Base-by-base conservation (phyloP, 306 rosid species). In the Cicer bijugum region DNA sequence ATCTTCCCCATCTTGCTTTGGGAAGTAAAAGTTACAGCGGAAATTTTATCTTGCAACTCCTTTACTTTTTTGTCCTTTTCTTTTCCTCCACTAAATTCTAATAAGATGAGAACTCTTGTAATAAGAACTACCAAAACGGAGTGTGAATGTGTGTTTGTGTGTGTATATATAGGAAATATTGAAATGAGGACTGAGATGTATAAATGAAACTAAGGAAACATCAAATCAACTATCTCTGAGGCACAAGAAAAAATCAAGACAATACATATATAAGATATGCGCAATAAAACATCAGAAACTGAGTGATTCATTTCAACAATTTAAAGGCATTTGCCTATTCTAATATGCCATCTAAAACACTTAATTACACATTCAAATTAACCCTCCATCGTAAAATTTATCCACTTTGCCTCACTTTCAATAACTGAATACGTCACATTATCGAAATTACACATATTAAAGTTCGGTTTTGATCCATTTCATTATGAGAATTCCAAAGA, bases 1-100 rank as follows among this genome's bases (percentile, higher is more conserved):
- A 89, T 86, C 78, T 89, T 94, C 80, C 97, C 98, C 98, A 89
- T 94, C 87, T 91, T 94, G 90, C 98, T 94, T 72, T 88, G 85
- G 17, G 94, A 88, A 73, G 98, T 94, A 72, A 91, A 94, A 71
- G 80, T 85, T 80, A 89, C 88, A 1, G 96, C 98, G 3, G 92
- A 84, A 68, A 88, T 85, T 71, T 90, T 88, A 62, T 94, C 98
- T 79, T 88, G 91, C 88, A 89, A 84, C 91, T 94, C 97, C 85
- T 88, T 94, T 58, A 89, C 84, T 64, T 88, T 90, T 83, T 89
- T 94, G 72, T 91, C 98, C n/a, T n/a, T n/a, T n/a, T n/a, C 82
- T 88, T 91, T 72, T 89, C 96, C 87, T 94, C 98, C 16, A 89
- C 97, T 80, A 94, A 83, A 76, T 84, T 89, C 98, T 94, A 37